Evolutionary conservation across 202 grass and related monocot genomes (phyloP).

Genomic region (Thinopyrum obtusiflorum): DNA sequence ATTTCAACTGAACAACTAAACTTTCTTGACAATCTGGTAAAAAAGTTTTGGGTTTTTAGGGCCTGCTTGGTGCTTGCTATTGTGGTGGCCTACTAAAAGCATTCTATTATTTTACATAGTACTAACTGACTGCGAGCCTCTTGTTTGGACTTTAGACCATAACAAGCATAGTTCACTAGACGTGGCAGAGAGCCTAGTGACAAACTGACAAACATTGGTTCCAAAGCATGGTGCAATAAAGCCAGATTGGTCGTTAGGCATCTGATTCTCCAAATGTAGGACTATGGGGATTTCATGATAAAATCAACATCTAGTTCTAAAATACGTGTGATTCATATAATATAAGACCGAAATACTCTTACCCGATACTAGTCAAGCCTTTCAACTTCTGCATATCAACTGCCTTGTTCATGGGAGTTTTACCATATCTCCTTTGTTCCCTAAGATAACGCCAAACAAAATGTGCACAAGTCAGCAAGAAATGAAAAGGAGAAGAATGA

Average conservation of each 20-base stretch:
- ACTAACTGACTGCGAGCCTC: neutral
- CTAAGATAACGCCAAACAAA: constrained; percentile 38
- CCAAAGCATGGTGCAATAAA: constrained; percentile 6
- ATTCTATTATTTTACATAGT: neutral
- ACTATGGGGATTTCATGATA: neutral
- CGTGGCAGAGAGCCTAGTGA: neutral
- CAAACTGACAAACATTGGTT: neutral
- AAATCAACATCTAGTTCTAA: neutral
- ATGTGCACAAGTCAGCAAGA: constrained; percentile 7
- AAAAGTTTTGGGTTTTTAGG: neutral
- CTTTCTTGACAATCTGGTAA: neutral
- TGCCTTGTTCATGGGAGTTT: constrained; percentile 75
- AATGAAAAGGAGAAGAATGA: neutral
- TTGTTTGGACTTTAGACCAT: neutral
- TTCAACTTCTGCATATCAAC: constrained; percentile 81
- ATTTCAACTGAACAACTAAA: neutral
- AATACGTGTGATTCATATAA: neutral
- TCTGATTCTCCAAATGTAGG: constrained; percentile 6
- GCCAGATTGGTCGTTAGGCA: neutral
- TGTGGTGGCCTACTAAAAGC: neutral
- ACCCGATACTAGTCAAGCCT: constrained; percentile 71
- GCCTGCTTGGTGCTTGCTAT: neutral
- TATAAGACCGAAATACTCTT: constrained; percentile 28
- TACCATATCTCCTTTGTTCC: constrained; percentile 77
- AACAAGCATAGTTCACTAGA: neutral